Evolutionary conservation across 306 rosid species (phyloP).

Genomic region (Prunus mira): DNA sequence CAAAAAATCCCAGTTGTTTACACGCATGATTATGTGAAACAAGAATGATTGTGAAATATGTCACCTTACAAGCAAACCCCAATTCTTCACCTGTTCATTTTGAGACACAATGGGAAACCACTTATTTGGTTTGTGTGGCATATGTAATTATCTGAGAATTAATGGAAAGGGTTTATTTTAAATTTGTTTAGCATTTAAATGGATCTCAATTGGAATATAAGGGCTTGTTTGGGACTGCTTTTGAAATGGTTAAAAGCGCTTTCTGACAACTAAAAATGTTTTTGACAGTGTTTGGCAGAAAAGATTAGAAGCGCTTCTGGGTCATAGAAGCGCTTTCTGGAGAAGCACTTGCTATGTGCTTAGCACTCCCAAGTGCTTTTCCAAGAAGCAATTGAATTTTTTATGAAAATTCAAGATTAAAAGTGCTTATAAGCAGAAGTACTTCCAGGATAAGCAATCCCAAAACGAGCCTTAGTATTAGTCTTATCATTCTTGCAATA

Average conservation of each 20-base stretch:
- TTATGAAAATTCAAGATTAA: no score
- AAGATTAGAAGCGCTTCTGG: no score
- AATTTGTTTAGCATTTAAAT: not conserved
- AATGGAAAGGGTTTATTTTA: not conserved
- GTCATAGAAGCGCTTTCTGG: no score
- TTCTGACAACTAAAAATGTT: no score
- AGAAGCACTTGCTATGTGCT: no score
- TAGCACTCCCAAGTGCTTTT: no score
- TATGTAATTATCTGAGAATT: not conserved
- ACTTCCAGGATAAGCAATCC: no score
- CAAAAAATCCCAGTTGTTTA: not conserved
- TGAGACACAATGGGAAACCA: not conserved
- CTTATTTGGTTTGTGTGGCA: not conserved
- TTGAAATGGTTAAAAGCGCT: rapidly evolving
- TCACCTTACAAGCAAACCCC: not conserved
- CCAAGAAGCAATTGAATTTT: no score
- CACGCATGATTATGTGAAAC: not conserved
- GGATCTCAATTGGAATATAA: no score
- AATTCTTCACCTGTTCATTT: not conserved
- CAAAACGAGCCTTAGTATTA: not conserved
- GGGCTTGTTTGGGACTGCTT: no score
- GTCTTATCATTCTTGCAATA: not conserved
- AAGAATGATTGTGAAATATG: not conserved
- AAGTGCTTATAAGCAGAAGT: no score
- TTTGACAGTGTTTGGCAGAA: no score